Evolutionary conservation across 225 moss, liverwort and hornwort genomes (phyloP).

Genomic region (Pseudoscleropodium purum): DNA sequence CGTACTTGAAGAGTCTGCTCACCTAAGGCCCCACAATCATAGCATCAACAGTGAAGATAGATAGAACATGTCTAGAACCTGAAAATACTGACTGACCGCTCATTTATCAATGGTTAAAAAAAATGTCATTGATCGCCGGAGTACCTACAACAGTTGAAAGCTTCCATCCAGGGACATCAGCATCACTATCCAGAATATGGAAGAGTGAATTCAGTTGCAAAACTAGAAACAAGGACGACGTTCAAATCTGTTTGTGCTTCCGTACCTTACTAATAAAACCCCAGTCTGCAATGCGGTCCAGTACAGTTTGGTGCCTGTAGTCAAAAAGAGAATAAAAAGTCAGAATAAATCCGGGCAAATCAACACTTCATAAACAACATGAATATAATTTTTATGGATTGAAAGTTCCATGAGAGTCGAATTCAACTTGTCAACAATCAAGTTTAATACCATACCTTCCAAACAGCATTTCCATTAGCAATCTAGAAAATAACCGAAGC

Average conservation of each 20-base stretch:
- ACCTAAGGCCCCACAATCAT: neutral
- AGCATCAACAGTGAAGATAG: neutral
- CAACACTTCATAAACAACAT: neutral
- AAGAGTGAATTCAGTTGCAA: neutral
- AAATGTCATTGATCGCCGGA: neutral
- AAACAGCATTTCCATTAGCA: neutral
- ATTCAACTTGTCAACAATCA: neutral
- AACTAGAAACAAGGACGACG: neutral
- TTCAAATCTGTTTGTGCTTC: neutral
- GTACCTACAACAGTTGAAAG: neutral
- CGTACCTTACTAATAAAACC: slow-evolving; percentile 55
- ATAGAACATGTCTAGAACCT: neutral
- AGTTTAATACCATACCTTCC: neutral
- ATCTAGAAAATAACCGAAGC: neutral
- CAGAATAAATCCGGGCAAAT: neutral
- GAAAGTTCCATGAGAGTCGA: neutral
- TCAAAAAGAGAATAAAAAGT: neutral
- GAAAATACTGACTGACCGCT: neutral
- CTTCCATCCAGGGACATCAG: neutral
- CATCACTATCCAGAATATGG: neutral
- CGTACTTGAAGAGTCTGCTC: neutral
- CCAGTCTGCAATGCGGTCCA: slow-evolving; percentile 68
- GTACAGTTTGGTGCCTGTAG: slow-evolving; percentile 59
- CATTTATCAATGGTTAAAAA: neutral
- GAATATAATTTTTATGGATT: neutral